Conservation (phyloP, 148 eudicot species). For the Cornus florida region DNA sequence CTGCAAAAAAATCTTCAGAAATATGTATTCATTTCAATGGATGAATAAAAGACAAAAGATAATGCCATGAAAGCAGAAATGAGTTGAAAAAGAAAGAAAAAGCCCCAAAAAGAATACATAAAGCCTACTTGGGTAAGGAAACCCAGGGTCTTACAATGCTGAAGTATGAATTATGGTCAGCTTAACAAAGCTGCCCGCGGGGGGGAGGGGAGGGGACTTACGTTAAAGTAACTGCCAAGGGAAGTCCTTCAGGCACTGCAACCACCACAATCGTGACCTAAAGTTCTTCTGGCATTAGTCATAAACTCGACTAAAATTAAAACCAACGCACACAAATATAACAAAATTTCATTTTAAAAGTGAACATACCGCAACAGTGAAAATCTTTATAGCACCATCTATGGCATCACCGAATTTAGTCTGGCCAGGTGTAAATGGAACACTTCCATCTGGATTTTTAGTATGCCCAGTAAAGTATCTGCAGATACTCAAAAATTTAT, state of each 20-base stretch:
- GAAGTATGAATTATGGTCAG: too few relatives aligned
- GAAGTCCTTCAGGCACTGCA: constrained; percentile 99
- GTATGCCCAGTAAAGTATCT: constrained; percentile 82
- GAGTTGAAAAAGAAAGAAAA: too few relatives aligned
- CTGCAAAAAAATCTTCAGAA: too few relatives aligned
- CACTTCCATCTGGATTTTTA: constrained; percentile 30
- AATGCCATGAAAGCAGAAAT: too few relatives aligned
- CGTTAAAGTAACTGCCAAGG: constrained; percentile 97
- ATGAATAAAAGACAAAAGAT: too few relatives aligned
- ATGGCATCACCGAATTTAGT: constrained; percentile 55
- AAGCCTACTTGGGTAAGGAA: too few relatives aligned
- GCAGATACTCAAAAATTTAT: not conserved
- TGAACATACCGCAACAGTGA: constrained; percentile 72
- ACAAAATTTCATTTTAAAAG: constrained; percentile 7
- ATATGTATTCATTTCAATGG: too few relatives aligned
- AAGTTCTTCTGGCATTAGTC: constrained; percentile 25
- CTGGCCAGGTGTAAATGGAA: constrained; percentile 46
- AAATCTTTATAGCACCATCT: constrained; percentile 67
- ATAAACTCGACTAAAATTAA: not conserved
- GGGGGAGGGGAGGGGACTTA: constrained; percentile 51
- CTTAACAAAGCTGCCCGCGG: too few relatives aligned
- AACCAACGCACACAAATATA: not conserved
- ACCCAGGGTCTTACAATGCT: too few relatives aligned
- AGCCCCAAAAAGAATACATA: too few relatives aligned
- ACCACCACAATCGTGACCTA: constrained; percentile 99